These are phyloP conservation scores for Ceratocystiopsis sp. DNA, from an alignment of 2,329 filamentous ascomycete species.

Conservation along the genomic window DNA sequence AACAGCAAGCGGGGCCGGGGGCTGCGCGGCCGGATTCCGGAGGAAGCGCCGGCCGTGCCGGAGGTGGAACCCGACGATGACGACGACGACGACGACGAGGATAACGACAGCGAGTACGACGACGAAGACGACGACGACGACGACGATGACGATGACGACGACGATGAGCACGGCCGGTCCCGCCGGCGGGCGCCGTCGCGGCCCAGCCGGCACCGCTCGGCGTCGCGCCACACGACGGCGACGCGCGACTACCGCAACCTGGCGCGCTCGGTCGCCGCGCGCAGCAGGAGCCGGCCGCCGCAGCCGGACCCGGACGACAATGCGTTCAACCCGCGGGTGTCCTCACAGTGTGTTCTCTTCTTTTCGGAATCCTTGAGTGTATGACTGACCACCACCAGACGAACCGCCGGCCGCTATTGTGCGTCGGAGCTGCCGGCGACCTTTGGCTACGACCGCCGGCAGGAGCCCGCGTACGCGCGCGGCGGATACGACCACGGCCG, in stretches of 20 bases:
- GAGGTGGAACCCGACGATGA: conserved; percentile 13
- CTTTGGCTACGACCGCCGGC: background rate
- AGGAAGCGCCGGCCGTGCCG: too few species aligned
- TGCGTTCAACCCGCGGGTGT: conserved; percentile 2
- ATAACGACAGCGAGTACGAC: conserved; percentile 1
- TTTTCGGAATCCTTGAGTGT: background rate
- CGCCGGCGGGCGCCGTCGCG: conserved; percentile 4
- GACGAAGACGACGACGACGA: background rate
- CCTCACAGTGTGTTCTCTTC: conserved; percentile 6
- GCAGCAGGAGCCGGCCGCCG: conserved; percentile 7
- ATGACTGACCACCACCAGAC: conserved; percentile 6
- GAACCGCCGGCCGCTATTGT: conserved; percentile 3
- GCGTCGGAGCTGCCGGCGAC: conserved; percentile 6
- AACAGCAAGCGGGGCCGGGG: too few species aligned
- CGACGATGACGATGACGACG: background rate
- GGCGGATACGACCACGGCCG: too few species aligned
- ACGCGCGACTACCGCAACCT: conserved; percentile 1
- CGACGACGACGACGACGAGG: background rate
- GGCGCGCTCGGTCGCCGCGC: conserved; percentile 1
- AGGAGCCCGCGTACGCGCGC: too few species aligned
- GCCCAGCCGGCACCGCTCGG: conserved; percentile 11
- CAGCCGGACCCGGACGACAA: conserved; percentile 3
- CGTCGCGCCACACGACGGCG: conserved; percentile 11
- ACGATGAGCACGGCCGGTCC: background rate
- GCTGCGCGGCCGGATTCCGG: too few species aligned